Base-by-base conservation (phyloP, 345 rosid genomes). In the Salix suchowensis region DNA sequence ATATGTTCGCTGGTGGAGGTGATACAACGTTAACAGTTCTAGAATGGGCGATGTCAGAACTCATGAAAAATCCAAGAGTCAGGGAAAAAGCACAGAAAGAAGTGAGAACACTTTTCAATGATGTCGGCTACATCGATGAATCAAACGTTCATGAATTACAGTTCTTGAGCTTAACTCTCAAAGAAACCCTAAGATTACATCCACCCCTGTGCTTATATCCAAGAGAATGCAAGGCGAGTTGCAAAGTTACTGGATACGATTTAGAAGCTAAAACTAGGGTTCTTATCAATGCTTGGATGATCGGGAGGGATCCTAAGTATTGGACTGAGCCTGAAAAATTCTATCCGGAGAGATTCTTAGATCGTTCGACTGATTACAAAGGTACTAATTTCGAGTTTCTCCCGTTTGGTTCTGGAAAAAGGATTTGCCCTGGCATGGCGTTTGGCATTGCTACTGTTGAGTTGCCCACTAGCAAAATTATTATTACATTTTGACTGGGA, bases 21-120 rank as follows among this genome's bases (percentile, higher is more conserved):
- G 73, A 46, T 3, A 70, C 73, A 26, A 46, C 73, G 26, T 23
- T 60, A 2, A 44, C 60, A 13, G 32, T 36, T 10, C 39, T 70
- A 9, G 73, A 70, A 44, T 70, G 73, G 73, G 61, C 73, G 26
- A 70, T 70, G 39, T 10, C 73, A 70, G 73, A 70, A 46, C 50
- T 69, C 36, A 12, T 69, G 55, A 69, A 16, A 23, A 68, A 44
- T 15, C 72, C 72, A 42, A 10, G 8, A 69, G 32, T 69, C 18
- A 4, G 39, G 50, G 23, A n/a, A 36, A 67, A 67, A 23, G 71
- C 50, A 39, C 71, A 67, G n/a, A 19, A 10, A 5, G 72, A 69
- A 32, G 72, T 69, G 34, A 69, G 72, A 15, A 2, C 44, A 37
- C 52, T 68, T 11, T 68, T 68, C 21, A 48, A 21, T 9, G 11